Base-by-base conservation (phyloP, 2,329 filamentous ascomycete genomes). In the Ophiostoma angusticollis region DNA sequence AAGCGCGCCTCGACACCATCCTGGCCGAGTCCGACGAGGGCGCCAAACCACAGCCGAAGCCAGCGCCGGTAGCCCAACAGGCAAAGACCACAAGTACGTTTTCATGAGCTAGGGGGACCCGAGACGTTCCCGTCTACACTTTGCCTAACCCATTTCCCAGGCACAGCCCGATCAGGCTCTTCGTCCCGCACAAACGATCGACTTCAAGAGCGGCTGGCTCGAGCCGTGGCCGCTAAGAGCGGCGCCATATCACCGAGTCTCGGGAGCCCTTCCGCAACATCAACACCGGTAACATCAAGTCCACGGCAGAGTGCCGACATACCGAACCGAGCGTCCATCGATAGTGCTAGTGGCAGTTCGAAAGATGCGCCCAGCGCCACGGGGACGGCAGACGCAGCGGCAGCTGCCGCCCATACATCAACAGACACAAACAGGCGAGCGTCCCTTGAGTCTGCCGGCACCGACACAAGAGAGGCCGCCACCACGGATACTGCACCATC, bases 1-100 rank as follows among this genome's bases (percentile, higher is more conserved):
- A 98, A 63, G 93, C 87, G 43, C 78, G 84, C 31, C 72, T 98
- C 43, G 91, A 98, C 58, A 87, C 75, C 35, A 93, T 98, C 42
- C 71, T 98, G 44, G 78, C 85, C 39, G 87, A 95, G 49, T 78
- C 84, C 40, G 76, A 80, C 31, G 72, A 74, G 34, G 58, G 59
- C 8, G 40, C 35, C 17, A 49, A 47, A 38, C 33, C 19, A 33
- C 35, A 22, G 11, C 11, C 41, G 11, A 43, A 45, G 38, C 18
- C 45, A 19, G 25, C 40, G 49, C 52, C 21, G 5, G 24, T 32
- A 17, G 25, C 13, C 16, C 60, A 46, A 44, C 51, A 47, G 18
- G 47, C 56, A 49, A 62, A 58, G 54, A 52, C 49, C 45, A 56
- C 54, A 29, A 45, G 52, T 57, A 53, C 39, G 52, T 44, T 45